phyloP scores from a whole-genome alignment of 2,329 filamentous ascomycete genomes.

The Thelonectria olida region DNA sequence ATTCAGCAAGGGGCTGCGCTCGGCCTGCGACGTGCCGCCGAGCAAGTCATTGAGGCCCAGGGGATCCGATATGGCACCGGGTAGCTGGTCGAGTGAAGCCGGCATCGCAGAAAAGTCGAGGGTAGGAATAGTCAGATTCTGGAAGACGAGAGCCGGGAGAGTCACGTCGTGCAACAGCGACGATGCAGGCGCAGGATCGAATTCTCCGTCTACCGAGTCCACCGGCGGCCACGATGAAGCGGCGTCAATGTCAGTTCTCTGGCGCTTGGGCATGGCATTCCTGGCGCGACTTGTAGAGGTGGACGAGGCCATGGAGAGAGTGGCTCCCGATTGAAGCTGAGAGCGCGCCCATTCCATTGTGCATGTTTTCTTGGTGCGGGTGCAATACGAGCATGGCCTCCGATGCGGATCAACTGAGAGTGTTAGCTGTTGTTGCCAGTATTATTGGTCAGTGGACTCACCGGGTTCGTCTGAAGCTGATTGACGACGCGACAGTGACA shows the following conservation, averaged over 20 bases:
- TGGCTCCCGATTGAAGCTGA: conserved; percentile 21
- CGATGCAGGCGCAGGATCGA: conserved; percentile 4
- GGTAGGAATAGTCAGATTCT: conserved; percentile 6
- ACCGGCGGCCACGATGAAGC: background rate
- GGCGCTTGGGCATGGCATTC: conserved; percentile 13
- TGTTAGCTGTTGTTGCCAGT: background rate
- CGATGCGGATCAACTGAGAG: background rate
- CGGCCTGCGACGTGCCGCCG: background rate
- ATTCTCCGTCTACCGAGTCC: background rate
- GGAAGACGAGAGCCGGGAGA: conserved; percentile 10
- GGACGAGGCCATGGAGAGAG: conserved; percentile 17
- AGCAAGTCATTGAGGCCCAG: background rate
- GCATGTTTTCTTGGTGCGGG: conserved; percentile 20
- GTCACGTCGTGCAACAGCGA: conserved; percentile 2
- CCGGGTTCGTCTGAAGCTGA: conserved; percentile 22
- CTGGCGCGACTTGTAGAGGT: background rate
- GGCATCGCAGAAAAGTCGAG: conserved; percentile 12
- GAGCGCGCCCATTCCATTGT: conserved; percentile 22
- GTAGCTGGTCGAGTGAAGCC: background rate
- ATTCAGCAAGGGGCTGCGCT: conserved; percentile 10
- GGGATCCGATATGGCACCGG: no score
- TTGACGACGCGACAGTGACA: no score
- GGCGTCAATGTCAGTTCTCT: conserved; percentile 1
- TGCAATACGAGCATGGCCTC: conserved; percentile 19
- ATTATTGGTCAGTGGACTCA: conserved; percentile 13